Evolutionary conservation across 2,329 filamentous ascomycete genomes (phyloP).

Genomic region (Acephala macrosclerotiorum): DNA sequence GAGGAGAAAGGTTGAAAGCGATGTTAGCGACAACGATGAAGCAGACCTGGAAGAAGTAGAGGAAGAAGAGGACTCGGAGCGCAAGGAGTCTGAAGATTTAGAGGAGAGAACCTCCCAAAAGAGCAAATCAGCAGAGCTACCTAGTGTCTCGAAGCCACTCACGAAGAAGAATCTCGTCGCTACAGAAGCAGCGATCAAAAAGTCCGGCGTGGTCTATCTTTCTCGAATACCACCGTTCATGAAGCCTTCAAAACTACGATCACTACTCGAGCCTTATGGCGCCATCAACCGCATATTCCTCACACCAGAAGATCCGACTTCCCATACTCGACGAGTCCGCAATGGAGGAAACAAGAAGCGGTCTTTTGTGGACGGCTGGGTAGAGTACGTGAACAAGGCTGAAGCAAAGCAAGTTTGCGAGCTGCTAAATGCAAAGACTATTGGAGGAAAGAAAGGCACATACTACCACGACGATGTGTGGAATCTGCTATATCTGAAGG

Average conservation of each 20-base stretch:
- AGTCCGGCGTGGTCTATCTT: conserved; percentile 83
- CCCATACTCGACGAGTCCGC: conserved; percentile 71
- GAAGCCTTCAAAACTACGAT: conserved; percentile 80
- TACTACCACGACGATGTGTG: conserved; percentile 89
- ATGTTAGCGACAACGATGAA: conserved; percentile 46
- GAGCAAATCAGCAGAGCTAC: conserved; percentile 48
- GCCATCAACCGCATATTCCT: conserved; percentile 80
- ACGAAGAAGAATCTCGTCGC: conserved; percentile 73
- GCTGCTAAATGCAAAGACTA: conserved; percentile 77
- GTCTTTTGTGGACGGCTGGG: conserved; percentile 85
- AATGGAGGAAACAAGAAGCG: conserved; percentile 85
- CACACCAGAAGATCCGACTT: conserved; percentile 74
- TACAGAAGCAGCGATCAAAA: conserved; percentile 69
- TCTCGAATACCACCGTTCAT: conserved; percentile 88
- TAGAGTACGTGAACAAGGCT: conserved; percentile 79
- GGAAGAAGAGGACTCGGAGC: conserved; percentile 41
- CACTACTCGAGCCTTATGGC: conserved; percentile 78
- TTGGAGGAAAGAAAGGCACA: conserved; percentile 83
- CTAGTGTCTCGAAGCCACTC: conserved; percentile 60
- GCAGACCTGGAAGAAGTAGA: conserved; percentile 16
- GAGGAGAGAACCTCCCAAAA: conserved; percentile 34
- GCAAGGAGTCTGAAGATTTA: conserved; percentile 32
- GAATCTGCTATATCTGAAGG: conserved; percentile 82
- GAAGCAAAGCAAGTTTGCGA: conserved; percentile 81
- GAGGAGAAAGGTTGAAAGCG: conserved; percentile 63